These are phyloP conservation scores for Leptosphaerulina australis DNA, from an alignment of 2,329 filamentous ascomycete genomes.

Conservation along the genomic window DNA sequence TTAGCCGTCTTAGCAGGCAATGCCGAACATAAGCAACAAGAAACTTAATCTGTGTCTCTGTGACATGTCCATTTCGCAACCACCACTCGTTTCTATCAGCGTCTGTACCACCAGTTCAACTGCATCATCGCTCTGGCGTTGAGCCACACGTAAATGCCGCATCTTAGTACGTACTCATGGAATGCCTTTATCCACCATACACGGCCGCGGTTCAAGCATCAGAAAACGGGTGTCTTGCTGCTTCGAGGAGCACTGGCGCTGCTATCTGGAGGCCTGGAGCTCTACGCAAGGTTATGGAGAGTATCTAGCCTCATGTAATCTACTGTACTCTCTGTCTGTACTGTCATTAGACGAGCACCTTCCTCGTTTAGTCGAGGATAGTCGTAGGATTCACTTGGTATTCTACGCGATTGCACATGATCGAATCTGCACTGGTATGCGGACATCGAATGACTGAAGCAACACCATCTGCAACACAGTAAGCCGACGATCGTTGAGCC, in stretches of 20 bases:
- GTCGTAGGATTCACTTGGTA: conserved; percentile 13
- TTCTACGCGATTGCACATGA: conserved; percentile 9
- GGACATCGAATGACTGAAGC: background rate
- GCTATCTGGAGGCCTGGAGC: conserved; percentile 11
- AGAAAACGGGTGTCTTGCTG: conserved; percentile 14
- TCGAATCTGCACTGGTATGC: conserved; percentile 1
- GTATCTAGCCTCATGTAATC: conserved; percentile 7
- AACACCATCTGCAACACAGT: conserved; percentile 6
- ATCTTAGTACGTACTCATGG: conserved; percentile 13
- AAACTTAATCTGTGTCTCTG: conserved; percentile 7
- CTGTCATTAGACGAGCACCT: conserved; percentile 12
- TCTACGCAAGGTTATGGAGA: conserved; percentile 2
- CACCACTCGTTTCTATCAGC: background rate
- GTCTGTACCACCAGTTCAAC: conserved; percentile 9
- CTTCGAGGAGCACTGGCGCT: conserved; percentile 3
- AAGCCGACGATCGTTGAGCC: conserved; percentile 11
- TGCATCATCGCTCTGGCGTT: conserved; percentile 4
- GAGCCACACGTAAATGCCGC: conserved; percentile 19
- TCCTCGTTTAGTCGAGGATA: conserved; percentile 14
- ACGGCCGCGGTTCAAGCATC: conserved; percentile 11
- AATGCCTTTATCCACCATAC: conserved; percentile 17
- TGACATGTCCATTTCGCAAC: conserved; percentile 2
- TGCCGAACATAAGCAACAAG: conserved; percentile 7
- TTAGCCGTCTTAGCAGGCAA: background rate
- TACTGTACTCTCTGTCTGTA: conserved; percentile 5